Evolutionary conservation across 306 rosid species (phyloP).

Genomic region (Fragaria iinumae): DNA sequence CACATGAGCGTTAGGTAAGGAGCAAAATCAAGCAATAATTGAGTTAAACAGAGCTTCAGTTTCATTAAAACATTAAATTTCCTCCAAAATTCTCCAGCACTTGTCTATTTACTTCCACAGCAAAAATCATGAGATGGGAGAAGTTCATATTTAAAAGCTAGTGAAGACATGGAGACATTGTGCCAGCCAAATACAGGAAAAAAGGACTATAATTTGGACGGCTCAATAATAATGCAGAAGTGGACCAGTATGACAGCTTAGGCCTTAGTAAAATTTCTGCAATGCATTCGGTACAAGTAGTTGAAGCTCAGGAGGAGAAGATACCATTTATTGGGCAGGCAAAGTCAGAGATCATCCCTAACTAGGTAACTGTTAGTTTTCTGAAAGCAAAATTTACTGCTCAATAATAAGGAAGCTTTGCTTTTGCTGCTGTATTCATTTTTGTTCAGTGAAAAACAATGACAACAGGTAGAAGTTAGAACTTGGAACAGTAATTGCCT

Average conservation of each 20-base stretch:
- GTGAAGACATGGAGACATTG: not conserved
- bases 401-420: not conserved
- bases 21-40: constrained; percentile 5
- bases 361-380: not conserved
- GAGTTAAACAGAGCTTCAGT: not conserved
- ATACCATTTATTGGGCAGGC: constrained; percentile 13
- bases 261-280: not conserved
- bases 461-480: not conserved
- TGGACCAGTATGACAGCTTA: constrained; percentile 7
- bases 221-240: constrained; percentile 7
- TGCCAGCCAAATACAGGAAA: constrained; percentile 2
- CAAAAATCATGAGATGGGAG: not conserved
- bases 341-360: not conserved
- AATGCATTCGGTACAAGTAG: not conserved
- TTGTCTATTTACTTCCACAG: not conserved
- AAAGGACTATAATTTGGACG: not conserved
- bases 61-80: not conserved
- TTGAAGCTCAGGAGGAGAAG: not conserved
- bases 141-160: not conserved
- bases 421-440: not conserved
- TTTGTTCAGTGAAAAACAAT: not conserved
- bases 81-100: not conserved
- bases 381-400: not conserved
- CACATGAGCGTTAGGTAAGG: not conserved
- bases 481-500: constrained; percentile 2